Base-by-base conservation (phyloP, 129 eudicot species). In the Ambrosia trifida region DNA sequence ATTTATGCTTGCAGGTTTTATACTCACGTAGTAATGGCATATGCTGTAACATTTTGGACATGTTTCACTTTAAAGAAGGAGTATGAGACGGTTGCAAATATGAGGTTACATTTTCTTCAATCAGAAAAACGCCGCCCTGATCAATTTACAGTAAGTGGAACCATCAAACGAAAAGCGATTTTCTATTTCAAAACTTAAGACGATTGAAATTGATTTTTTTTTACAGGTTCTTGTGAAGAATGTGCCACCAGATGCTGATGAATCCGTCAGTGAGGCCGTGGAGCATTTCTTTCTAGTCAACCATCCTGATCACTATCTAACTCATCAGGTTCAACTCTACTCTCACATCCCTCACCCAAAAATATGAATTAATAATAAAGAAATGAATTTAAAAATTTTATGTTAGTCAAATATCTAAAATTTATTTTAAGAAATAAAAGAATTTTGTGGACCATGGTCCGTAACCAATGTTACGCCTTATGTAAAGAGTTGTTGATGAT, bases 101-200 rank as follows among this genome's bases (percentile, higher is more conserved):
- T 94, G 98, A 81, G 98, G 35, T 68, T 94, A 80, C 98, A 89
- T 72, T 94, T 94, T 79, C 81, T 94, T 51, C 93, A 89, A 71
- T 87, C 98, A 68, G 96, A 89, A 82, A 89, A 73, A 73, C 90
- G 96, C 3, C 98, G 98, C 14, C 96, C 98, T 62, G 98, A 94
- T 79, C 98, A 89, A 58, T 89, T 89, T 68, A 83, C 95, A 2
- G 98, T 94, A 87, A 89, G 96, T 71, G 49, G 58, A 43, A 40
- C 68, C 60, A 40, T 64, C 19, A 82, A 38, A 30, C 28, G 3
- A 58, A 30, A 58, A 30, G 40, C 40, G 28, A 1, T 17, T 28
- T 7, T 7, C 13, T 61, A 17, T 20, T 11, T 44, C 11, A 17
- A 9, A 12, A 20, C 47, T 45, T 66, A 35, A 35, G 13, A 6